Conservation (phyloP, 2,329 filamentous ascomycete genomes). For the Cytospora leucostoma region DNA sequence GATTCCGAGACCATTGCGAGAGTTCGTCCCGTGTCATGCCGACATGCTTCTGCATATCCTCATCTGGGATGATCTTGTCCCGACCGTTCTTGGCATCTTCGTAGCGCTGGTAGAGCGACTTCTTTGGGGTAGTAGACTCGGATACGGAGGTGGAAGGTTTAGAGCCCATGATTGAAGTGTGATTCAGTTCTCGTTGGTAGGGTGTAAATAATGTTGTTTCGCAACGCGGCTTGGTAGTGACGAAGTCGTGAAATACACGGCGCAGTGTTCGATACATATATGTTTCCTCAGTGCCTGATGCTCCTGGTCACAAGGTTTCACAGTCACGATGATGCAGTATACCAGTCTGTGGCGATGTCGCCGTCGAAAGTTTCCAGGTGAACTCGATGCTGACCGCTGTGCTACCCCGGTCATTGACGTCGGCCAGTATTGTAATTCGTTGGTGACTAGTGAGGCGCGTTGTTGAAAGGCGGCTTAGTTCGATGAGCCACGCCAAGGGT, state of each 20-base stretch:
- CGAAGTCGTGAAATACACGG: background rate
- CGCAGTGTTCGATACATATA: background rate
- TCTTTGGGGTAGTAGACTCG: conserved; percentile 6
- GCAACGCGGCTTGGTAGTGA: background rate
- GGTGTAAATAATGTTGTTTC: background rate
- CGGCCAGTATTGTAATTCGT: background rate
- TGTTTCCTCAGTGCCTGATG: background rate
- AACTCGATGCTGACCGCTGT: background rate
- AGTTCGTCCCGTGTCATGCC: conserved; percentile 25
- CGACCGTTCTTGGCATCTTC: conserved; percentile 30
- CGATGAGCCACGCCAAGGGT: background rate
- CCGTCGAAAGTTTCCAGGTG: background rate
- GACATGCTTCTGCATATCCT: conserved; percentile 26
- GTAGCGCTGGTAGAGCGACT: conserved; percentile 32
- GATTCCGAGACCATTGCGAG: conserved; percentile 15
- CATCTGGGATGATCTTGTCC: conserved; percentile 31
- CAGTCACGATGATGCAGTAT: background rate
- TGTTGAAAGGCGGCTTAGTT: background rate
- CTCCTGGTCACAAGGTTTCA: background rate
- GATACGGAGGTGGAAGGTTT: background rate
- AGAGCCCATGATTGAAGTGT: background rate
- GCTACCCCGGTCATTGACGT: background rate
- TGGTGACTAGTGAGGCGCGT: background rate
- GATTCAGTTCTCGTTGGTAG: background rate
- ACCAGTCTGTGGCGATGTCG: background rate